Conservation (phyloP, 176 grass and related monocot species). For the Typha latifolia region DNA sequence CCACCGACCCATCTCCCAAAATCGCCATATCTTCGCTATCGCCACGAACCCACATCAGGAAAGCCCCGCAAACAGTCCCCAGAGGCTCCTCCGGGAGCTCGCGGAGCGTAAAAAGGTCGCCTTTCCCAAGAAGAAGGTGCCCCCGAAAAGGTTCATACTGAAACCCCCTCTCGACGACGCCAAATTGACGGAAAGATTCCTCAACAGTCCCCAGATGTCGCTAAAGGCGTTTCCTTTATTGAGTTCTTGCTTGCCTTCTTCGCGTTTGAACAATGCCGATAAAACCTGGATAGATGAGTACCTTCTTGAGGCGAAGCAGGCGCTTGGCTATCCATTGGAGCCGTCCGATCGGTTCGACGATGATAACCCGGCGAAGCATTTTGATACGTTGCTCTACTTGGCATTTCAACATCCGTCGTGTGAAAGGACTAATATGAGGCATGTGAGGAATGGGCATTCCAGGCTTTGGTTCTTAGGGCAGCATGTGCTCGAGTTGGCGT, state of each 20-base stretch:
- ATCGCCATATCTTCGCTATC: conserved; percentile 20
- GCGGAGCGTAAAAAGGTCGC: conserved; percentile 76
- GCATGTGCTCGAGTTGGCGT: conserved; percentile 77
- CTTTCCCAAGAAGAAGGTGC: conserved; percentile 77
- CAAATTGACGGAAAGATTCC: conserved; percentile 78
- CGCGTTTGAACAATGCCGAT: conserved; percentile 67
- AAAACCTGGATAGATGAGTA: conserved; percentile 89
- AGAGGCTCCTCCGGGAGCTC: conserved; percentile 78
- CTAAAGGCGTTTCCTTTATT: conserved; percentile 86
- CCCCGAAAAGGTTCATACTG: conserved; percentile 73
- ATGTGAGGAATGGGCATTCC: conserved; percentile 82
- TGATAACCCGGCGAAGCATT: conserved; percentile 76
- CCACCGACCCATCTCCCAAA: conserved; percentile 8
- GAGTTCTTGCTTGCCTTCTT: conserved; percentile 81
- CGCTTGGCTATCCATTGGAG: conserved; percentile 85
- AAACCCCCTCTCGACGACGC: conserved; percentile 92
- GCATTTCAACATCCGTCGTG: conserved; percentile 69
- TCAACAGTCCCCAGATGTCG: conserved; percentile 92
- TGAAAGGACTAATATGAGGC: conserved; percentile 65
- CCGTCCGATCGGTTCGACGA: conserved; percentile 71
- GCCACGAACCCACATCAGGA: conserved; percentile 17
- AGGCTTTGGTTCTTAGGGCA: conserved; percentile 82
- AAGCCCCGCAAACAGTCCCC: conserved; percentile 74
- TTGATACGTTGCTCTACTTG: conserved; percentile 89
- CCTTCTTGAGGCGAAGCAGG: conserved; percentile 96